Evolutionary conservation across 805 yeast species (phyloP).

Genomic region (Metschnikowia proteae): DNA sequence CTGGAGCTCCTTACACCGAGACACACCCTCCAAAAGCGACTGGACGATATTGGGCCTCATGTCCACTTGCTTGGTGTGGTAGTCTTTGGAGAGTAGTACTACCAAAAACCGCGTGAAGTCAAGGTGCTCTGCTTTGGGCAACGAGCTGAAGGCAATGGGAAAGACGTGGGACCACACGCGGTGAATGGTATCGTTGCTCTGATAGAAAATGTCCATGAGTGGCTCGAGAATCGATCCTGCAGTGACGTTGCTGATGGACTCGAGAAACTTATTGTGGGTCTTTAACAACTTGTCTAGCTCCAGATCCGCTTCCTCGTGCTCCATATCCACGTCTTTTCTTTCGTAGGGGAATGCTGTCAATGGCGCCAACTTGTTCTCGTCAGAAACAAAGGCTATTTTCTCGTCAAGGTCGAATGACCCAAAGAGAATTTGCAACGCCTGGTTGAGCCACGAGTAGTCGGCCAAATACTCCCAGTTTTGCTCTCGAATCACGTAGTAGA

Average conservation of each 20-base stretch:
- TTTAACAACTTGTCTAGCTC: slow-evolving; percentile 21
- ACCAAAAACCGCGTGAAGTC: slow-evolving; percentile 83
- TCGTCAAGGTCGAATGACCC: slow-evolving; percentile 64
- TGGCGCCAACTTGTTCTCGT: slow-evolving; percentile 52
- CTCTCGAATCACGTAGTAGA: slow-evolving; percentile 84
- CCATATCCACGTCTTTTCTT: slow-evolving; percentile 13
- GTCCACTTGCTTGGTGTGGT: slow-evolving; percentile 87
- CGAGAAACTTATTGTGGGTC: slow-evolving; percentile 30
- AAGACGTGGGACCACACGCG: slow-evolving; percentile 80
- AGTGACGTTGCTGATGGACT: slow-evolving; percentile 28
- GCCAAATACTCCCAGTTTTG: slow-evolving; percentile 97
- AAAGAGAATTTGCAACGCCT: slow-evolving; percentile 80
- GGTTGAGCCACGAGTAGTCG: slow-evolving; percentile 92
- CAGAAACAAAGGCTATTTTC: slow-evolving; percentile 41
- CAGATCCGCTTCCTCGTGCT: slow-evolving; percentile 22
- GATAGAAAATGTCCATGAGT: slow-evolving; percentile 74
- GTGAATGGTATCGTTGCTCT: slow-evolving; percentile 74
- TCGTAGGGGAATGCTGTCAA: slow-evolving; percentile 39
- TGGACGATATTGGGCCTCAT: slow-evolving; percentile 83
- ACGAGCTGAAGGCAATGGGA: slow-evolving; percentile 71
- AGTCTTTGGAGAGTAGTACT: slow-evolving; percentile 79
- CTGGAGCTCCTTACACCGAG: slow-evolving; percentile 65
- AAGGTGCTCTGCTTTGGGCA: slow-evolving; percentile 74
- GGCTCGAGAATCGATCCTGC: slow-evolving; percentile 67
- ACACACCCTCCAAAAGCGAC: slow-evolving; percentile 78